Conservation (phyloP, 495 filamentous ascomycete species). For the Aspergillus coremiiformis region DNA sequence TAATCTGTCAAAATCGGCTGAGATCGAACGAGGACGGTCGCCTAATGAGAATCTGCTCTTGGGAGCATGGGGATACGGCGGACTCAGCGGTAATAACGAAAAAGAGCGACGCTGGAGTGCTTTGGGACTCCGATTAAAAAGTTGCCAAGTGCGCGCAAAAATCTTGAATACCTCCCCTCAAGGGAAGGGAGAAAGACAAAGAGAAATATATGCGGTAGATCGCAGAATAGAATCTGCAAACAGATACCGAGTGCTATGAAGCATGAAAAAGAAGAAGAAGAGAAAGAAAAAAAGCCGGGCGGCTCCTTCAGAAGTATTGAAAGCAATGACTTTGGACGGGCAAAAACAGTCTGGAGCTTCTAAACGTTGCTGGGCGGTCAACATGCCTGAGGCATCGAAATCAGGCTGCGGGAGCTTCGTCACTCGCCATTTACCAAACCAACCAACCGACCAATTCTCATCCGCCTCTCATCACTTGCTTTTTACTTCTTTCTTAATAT, state of each 20-base stretch:
- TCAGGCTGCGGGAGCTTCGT: slow-evolving; percentile 42
- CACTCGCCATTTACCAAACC: slow-evolving; percentile 31
- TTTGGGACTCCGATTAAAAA: slow-evolving; percentile 36
- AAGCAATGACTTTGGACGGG: slow-evolving; percentile 5
- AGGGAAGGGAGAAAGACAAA: slow-evolving; percentile 14
- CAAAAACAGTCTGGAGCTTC: slow-evolving; percentile 29
- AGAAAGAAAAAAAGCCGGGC: slow-evolving; percentile 2
- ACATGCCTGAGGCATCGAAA: slow-evolving; percentile 30
- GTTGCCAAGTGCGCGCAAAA: slow-evolving; percentile 34
- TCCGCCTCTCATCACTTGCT: background rate
- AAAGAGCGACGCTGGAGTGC: slow-evolving; percentile 39
- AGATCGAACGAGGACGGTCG: slow-evolving; percentile 33
- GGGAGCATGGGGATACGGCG: slow-evolving; percentile 34
- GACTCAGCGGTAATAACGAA: slow-evolving; percentile 24
- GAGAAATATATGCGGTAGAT: background rate
- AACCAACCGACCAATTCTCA: slow-evolving; percentile 17
- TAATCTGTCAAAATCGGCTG: slow-evolving; percentile 32
- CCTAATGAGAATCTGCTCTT: slow-evolving; percentile 27
- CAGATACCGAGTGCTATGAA: background rate
- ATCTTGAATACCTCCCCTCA: slow-evolving; percentile 28
- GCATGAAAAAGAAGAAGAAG: no score
- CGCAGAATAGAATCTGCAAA: background rate
- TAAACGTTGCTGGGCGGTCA: slow-evolving; percentile 9
- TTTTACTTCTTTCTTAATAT: background rate
- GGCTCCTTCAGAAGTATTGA: background rate